phyloP scores from a whole-genome alignment of 108 stramenopile genomes.

The Skeletonema menzelii region DNA sequence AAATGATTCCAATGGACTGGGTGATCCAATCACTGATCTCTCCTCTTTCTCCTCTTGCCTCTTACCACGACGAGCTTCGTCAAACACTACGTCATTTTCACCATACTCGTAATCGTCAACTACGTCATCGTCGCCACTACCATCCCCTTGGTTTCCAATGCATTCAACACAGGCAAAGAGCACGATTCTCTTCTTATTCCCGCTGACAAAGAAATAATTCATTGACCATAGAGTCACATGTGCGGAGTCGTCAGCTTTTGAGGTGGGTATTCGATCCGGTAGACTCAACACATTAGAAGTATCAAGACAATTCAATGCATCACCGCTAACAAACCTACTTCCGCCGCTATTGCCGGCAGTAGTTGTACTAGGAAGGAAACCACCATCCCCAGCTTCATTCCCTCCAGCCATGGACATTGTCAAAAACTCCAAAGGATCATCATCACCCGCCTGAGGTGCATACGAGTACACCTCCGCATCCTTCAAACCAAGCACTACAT shows the following conservation, averaged over 20 bases:
- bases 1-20: not conserved
- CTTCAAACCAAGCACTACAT: conserved; percentile 64
- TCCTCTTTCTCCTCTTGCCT: conserved; percentile 25
- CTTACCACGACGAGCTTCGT: conserved; percentile 36
- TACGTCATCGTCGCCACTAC: conserved; percentile 38
- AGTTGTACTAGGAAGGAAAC: conserved; percentile 5
- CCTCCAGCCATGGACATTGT: conserved; percentile 39
- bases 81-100: conserved; percentile 44
- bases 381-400: conserved; percentile 20
- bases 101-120: conserved; percentile 47
- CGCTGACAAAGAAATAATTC: conserved; percentile 95
- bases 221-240: conserved; percentile 83
- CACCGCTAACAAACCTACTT: conserved; percentile 18
- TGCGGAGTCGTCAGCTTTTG: conserved; percentile 22
- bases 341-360: conserved; percentile 1
- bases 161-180: conserved; percentile 87
- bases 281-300: conserved; percentile 7
- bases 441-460: conserved; percentile 61
- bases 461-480: conserved; percentile 90
- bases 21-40: not conserved
- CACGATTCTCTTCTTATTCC: conserved; percentile 81
- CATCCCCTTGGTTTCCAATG: conserved; percentile 45
- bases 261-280: conserved; percentile 20
- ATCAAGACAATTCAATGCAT: conserved; percentile 11
- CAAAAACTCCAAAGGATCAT: conserved; percentile 64